A percentile compares a stretch with the other conserved stretches of the same genome.
Conservation (phyloP, 768 basidiomycete species). For the Lentinula sp. region DNA sequence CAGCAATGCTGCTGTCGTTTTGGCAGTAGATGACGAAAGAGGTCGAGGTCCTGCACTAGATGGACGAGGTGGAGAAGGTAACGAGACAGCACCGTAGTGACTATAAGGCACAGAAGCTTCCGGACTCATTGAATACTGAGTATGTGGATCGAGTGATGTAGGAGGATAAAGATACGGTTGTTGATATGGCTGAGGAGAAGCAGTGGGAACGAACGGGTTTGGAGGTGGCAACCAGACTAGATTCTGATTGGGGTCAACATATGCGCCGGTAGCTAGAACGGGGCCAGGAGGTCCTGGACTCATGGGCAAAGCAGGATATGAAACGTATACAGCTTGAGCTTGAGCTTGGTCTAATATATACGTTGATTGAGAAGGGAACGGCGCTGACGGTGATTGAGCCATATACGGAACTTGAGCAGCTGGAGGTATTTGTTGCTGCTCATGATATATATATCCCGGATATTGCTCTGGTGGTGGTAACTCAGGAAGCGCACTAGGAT, state of each 20-base stretch:
- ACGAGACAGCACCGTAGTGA: neutral
- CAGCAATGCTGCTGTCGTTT: neutral
- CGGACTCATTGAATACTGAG: neutral
- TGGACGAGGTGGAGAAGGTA: neutral
- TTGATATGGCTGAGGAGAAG: neutral
- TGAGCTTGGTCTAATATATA: neutral
- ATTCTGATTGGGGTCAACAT: slow-evolving; percentile 1
- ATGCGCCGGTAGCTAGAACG: neutral
- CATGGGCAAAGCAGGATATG: neutral
- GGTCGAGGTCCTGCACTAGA: slow-evolving; percentile 1
- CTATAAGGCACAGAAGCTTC: neutral
- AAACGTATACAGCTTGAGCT: neutral
- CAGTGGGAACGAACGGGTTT: neutral
- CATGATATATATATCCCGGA: slow-evolving; percentile 1
- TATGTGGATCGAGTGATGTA: neutral
- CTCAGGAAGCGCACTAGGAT: slow-evolving; percentile 53
- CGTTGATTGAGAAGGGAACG: neutral
- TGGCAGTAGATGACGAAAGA: slow-evolving; percentile 1
- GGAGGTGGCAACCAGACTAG: slow-evolving; percentile 7
- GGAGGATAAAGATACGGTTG: neutral
- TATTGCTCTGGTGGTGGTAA: slow-evolving; percentile 22
- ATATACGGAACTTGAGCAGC: slow-evolving; percentile 12
- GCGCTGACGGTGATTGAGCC: neutral
- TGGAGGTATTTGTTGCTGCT: slow-evolving; percentile 8
- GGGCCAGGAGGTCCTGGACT: neutral